Conservation (phyloP, 2,329 filamentous ascomycete genomes). For the Calonectria pseudoreteaudii region DNA sequence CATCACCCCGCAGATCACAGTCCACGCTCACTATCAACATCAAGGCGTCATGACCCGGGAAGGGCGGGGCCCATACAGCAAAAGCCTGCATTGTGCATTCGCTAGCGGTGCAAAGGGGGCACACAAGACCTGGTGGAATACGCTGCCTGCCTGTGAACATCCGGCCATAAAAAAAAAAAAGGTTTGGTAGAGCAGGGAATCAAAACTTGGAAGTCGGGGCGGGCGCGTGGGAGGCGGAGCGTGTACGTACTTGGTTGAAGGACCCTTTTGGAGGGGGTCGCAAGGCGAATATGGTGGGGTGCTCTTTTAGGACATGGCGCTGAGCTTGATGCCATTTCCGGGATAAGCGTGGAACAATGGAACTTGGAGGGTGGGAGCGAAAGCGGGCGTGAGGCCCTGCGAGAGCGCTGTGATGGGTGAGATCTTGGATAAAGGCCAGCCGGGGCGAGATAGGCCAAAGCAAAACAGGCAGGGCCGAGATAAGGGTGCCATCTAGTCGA, state of each 20-base stretch:
- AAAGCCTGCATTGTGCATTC: conserved; percentile 2
- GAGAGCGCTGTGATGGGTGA: background rate
- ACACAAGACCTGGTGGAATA: background rate
- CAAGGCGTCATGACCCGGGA: conserved; percentile 12
- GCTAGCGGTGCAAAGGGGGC: background rate
- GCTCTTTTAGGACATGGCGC: background rate
- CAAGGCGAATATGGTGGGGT: conserved; percentile 1
- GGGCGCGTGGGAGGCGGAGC: background rate
- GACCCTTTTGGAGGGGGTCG: background rate
- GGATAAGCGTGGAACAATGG: conserved; percentile 21
- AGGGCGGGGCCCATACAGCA: conserved; percentile 15
- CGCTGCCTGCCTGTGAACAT: conserved; percentile 5
- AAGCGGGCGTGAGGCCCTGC: background rate
- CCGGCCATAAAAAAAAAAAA: too few relatives aligned
- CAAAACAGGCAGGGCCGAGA: background rate
- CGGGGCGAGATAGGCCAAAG: conserved; percentile 6
- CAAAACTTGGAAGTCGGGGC: conserved; percentile 22
- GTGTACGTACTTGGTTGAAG: background rate
- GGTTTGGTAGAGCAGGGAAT: conserved; percentile 1
- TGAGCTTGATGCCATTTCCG: conserved; percentile 23
- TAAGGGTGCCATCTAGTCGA: background rate
- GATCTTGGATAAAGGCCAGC: conserved; percentile 14
- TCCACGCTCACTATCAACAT: background rate
- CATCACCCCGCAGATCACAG: conserved; percentile 10
- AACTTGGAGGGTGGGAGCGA: conserved; percentile 20